Evolutionary conservation across 2,329 filamentous ascomycete genomes (phyloP).

Genomic region (Dothistroma pini): DNA sequence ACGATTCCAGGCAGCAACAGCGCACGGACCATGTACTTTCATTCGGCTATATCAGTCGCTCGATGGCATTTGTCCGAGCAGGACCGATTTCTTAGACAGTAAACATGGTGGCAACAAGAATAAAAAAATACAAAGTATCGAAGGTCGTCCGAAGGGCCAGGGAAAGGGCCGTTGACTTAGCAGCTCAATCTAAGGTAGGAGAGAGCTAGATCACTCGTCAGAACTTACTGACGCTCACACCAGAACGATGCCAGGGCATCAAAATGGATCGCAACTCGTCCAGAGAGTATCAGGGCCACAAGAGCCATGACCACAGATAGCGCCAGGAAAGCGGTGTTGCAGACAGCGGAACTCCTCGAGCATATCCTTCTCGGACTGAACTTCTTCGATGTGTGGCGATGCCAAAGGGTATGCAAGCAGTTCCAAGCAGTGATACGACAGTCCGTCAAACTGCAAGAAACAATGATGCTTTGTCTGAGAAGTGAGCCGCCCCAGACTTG

Average conservation of each 20-base stretch:
- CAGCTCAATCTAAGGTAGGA: not conserved
- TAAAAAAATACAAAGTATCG: not conserved
- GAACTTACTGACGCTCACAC: not conserved
- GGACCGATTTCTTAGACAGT: not conserved
- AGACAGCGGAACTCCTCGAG: conserved; percentile 8
- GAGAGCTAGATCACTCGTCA: not conserved
- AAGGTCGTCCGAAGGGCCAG: not conserved
- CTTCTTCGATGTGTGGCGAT: not conserved
- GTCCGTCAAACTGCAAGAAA: not conserved
- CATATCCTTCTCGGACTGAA: conserved; percentile 3
- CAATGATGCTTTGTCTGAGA: not conserved
- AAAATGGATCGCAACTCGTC: not conserved
- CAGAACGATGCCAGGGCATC: not conserved
- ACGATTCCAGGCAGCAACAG: not conserved
- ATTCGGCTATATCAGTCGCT: not conserved
- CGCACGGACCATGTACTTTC: not conserved
- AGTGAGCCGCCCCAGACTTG: not conserved
- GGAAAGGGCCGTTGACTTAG: not conserved
- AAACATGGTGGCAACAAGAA: not conserved
- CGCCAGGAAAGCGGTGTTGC: conserved; percentile 1
- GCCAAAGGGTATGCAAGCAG: conserved; percentile 1
- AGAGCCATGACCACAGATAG: not conserved
- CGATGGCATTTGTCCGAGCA: not conserved
- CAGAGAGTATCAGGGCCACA: not conserved
- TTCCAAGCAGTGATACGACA: not conserved